A percentile compares a stretch with the other conserved stretches of the same genome.
phyloP scores from a whole-genome alignment of 768 basidiomycete genomes.

The Tylopilus intermedius region DNA sequence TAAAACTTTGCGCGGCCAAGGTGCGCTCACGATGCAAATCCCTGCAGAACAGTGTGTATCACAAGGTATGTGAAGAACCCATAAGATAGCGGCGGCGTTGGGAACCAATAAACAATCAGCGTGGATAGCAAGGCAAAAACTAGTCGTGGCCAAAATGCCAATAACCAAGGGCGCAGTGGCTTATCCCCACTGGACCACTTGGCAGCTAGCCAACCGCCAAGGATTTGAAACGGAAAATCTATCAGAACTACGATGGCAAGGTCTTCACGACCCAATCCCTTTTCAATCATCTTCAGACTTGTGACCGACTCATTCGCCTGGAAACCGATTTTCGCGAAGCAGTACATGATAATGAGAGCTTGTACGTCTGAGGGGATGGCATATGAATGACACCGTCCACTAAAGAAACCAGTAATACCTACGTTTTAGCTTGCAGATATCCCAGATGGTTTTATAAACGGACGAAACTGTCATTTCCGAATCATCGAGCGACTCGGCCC shows the following conservation, averaged over 20 bases:
- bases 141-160: constrained; percentile 86
- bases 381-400: not conserved
- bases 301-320: constrained; percentile 91
- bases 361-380: constrained; percentile 67
- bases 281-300: constrained; percentile 91
- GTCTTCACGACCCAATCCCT: constrained; percentile 92
- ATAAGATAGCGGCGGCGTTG: constrained; percentile 63
- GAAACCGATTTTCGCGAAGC: constrained; percentile 92
- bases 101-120: constrained; percentile 80
- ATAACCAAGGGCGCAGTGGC: constrained; percentile 83
- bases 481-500: constrained; percentile 65
- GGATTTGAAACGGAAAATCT: constrained; percentile 96
- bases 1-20: not conserved
- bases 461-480: constrained; percentile 86
- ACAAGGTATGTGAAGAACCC: constrained; percentile 81
- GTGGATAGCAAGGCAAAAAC: constrained; percentile 67
- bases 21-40: constrained; percentile 72
- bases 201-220: constrained; percentile 91
- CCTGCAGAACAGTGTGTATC: constrained; percentile 73
- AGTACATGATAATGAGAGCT: constrained; percentile 76
- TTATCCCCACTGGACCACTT: constrained; percentile 81
- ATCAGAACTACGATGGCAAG: constrained; percentile 92
- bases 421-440: constrained; percentile 89
- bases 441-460: constrained; percentile 94
- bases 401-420: constrained; percentile 20